Conservation (phyloP, 2,329 filamentous ascomycete genomes). For the Cucurbitaria berberidis region DNA sequence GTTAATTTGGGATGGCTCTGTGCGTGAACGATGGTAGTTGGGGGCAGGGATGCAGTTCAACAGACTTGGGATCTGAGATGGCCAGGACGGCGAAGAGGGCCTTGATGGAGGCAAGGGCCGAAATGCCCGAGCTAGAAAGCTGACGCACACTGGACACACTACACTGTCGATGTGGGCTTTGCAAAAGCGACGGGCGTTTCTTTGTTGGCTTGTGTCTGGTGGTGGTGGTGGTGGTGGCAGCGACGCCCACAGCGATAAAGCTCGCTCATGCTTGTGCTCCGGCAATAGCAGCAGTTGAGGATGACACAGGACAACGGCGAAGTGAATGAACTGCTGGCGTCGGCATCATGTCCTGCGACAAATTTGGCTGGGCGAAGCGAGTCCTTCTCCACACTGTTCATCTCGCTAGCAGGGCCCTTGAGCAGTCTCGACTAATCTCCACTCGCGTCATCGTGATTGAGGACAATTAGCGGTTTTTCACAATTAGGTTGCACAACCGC, state of each 20-base stretch:
- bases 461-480: slow-evolving; percentile 14
- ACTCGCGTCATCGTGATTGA: slow-evolving; percentile 29
- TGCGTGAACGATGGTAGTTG: slow-evolving; percentile 38
- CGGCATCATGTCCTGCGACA: slow-evolving; percentile 38
- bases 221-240: slow-evolving; percentile 15
- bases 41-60: slow-evolving; percentile 29
- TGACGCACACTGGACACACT: slow-evolving; percentile 22
- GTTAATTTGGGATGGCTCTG: slow-evolving; percentile 38
- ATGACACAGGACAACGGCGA: slow-evolving; percentile 30
- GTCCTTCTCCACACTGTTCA: slow-evolving; percentile 49
- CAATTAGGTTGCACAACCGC: slow-evolving; percentile 29
- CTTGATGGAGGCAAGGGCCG: slow-evolving; percentile 32
- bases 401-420: slow-evolving; percentile 43
- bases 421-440: slow-evolving; percentile 35
- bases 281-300: slow-evolving; percentile 5
- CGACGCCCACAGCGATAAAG: slow-evolving; percentile 14
- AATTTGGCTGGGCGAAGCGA: slow-evolving; percentile 35
- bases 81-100: slow-evolving; percentile 23
- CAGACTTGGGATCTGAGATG: slow-evolving; percentile 31
- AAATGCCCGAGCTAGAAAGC: slow-evolving; percentile 28
- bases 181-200: slow-evolving; percentile 15
- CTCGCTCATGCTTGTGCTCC: slow-evolving; percentile 4
- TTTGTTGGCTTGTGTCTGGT: not conserved
- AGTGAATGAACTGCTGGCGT: slow-evolving; percentile 20
- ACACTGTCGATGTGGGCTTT: slow-evolving; percentile 16